These are phyloP conservation scores for Fusarium multiceps DNA, from an alignment of 2,329 filamentous ascomycete species.

Conservation along the genomic window DNA sequence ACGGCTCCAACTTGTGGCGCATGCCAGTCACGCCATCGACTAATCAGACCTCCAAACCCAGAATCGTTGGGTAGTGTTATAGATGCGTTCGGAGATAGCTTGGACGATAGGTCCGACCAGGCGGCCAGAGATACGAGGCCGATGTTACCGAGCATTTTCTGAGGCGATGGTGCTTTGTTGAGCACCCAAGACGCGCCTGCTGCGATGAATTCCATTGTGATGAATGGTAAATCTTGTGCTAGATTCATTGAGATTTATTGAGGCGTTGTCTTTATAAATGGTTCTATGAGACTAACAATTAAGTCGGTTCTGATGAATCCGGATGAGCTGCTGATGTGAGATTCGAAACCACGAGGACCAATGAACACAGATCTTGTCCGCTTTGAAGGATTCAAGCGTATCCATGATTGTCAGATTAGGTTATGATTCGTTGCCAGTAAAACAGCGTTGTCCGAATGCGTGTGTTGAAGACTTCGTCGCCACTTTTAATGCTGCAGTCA, in stretches of 20 bases:
- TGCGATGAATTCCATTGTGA: conserved; percentile 22
- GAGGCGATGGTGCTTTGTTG: neutral
- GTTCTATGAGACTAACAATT: too few relatives aligned
- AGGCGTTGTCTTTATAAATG: too few relatives aligned
- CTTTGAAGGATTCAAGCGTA: too few relatives aligned
- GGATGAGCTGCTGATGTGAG: neutral
- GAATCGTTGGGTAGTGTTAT: neutral
- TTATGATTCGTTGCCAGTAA: neutral
- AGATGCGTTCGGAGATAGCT: conserved; percentile 20
- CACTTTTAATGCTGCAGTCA: neutral
- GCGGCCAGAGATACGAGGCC: conserved; percentile 12
- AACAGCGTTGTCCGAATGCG: fast-evolving
- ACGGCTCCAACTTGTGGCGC: conserved; percentile 15
- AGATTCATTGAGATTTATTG: too few relatives aligned
- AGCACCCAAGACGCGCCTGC: conserved; percentile 26
- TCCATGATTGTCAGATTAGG: neutral
- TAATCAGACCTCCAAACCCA: neutral
- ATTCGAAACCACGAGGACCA: neutral
- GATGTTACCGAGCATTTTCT: conserved; percentile 10
- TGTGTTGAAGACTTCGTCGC: neutral
- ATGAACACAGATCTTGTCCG: neutral
- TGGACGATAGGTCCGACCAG: conserved; percentile 19
- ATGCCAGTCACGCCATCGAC: conserved; percentile 36
- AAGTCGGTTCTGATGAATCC: neutral
- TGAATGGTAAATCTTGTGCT: too few relatives aligned